Evolutionary conservation across 2,329 filamentous ascomycete genomes (phyloP).

Genomic region (Sordariomycetes sp.): DNA sequence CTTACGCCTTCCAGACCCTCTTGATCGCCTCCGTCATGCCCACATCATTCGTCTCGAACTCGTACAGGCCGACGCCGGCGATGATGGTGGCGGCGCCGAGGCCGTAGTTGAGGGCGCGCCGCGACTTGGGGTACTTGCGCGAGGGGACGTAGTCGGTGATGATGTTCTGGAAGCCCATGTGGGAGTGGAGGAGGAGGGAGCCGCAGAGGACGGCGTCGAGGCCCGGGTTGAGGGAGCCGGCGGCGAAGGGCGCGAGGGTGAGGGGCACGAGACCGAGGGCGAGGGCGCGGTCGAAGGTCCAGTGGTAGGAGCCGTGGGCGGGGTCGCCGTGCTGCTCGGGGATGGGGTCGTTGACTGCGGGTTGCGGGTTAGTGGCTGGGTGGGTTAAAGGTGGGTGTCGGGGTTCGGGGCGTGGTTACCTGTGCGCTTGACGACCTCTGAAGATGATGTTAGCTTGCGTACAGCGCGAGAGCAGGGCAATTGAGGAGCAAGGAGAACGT

Average conservation of each 20-base stretch:
- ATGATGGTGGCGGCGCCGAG: conserved; percentile 68
- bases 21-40: conserved; percentile 82
- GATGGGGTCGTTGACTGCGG: conserved; percentile 71
- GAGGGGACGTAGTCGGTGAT: conserved; percentile 86
- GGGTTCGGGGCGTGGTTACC: conserved; percentile 32
- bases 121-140: conserved; percentile 52
- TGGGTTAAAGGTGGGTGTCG: background rate
- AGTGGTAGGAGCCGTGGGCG: conserved; percentile 92
- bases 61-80: conserved; percentile 82
- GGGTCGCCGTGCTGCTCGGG: conserved; percentile 59
- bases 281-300: conserved; percentile 85
- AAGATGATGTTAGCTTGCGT: conserved; percentile 4
- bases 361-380: conserved; percentile 3
- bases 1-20: conserved; percentile 75
- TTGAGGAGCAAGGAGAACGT: conserved; percentile 22
- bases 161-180: conserved; percentile 85
- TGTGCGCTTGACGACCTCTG: conserved; percentile 64
- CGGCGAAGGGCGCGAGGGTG: conserved; percentile 81
- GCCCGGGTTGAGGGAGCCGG: conserved; percentile 79
- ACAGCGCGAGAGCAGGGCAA: background rate
- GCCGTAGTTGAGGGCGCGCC: conserved; percentile 59
- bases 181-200: conserved; percentile 77
- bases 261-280: conserved; percentile 74
- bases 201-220: conserved; percentile 78
- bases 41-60: conserved; percentile 98